These are phyloP conservation scores for Barnettozyma populi DNA, from an alignment of 805 yeast genomes.

Conservation along the genomic window DNA sequence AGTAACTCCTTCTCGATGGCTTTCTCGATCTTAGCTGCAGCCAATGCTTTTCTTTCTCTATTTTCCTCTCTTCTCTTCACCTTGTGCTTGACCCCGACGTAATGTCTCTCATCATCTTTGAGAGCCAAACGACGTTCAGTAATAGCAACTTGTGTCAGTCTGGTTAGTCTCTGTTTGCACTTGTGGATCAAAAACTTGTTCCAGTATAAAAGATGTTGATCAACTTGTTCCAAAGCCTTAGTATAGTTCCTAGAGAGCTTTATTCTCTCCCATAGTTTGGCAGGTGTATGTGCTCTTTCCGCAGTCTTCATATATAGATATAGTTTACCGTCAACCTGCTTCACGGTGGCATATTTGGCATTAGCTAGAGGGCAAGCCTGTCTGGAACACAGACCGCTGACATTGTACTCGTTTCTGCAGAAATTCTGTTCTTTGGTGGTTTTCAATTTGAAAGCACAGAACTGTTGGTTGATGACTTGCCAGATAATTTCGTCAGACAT, in stretches of 20 bases:
- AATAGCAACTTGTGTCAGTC: conserved; percentile 91
- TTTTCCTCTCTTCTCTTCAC: conserved; percentile 91
- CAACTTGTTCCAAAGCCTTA: conserved; percentile 84
- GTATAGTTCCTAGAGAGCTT: conserved; percentile 84
- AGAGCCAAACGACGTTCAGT: conserved; percentile 91
- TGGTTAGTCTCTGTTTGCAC: conserved; percentile 92
- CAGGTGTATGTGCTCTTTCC: conserved; percentile 95
- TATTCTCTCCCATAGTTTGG: conserved; percentile 91
- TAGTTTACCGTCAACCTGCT: conserved; percentile 70
- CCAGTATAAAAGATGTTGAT: conserved; percentile 87
- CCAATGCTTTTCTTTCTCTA: conserved; percentile 93
- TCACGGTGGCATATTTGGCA: conserved; percentile 84
- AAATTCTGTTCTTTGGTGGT: conserved; percentile 87
- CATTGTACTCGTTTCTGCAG: conserved; percentile 95
- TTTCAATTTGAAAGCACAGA: conserved; percentile 89
- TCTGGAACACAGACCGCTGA: conserved; percentile 87
- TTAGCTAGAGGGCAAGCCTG: conserved; percentile 96
- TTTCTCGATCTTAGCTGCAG: conserved; percentile 94
- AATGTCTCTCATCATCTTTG: conserved; percentile 86
- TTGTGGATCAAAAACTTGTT: conserved; percentile 84
- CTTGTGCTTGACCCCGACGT: conserved; percentile 89
- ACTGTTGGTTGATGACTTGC: conserved; percentile 94
- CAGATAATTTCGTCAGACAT: conserved; percentile 63
- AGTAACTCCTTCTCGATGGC: conserved; percentile 93
- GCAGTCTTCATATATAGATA: conserved; percentile 94